phyloP scores from a whole-genome alignment of 306 rosid species.

The Trichosanthes truncata region DNA sequence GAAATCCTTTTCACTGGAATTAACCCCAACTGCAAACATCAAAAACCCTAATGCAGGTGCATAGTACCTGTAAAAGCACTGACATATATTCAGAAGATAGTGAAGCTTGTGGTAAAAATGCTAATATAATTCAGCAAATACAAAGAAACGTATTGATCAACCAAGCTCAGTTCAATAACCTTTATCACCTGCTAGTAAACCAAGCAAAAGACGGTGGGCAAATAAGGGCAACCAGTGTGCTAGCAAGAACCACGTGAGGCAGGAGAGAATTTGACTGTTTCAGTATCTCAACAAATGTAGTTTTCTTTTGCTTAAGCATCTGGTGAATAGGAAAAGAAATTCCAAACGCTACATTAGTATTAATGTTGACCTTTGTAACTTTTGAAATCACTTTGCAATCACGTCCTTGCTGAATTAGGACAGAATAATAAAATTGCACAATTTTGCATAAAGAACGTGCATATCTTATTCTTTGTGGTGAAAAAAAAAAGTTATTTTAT shows the following conservation, averaged over 20 bases:
- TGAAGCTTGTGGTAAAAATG: not conserved
- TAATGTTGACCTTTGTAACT: not conserved
- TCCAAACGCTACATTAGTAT: not conserved
- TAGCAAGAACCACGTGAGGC: constrained; percentile 74
- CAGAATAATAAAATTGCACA: not conserved
- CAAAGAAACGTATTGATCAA: not conserved
- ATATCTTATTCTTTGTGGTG: not conserved
- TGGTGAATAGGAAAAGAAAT: constrained; percentile 12
- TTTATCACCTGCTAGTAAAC: constrained; percentile 80
- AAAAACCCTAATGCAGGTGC: constrained; percentile 95
- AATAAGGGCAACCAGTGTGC: constrained; percentile 64
- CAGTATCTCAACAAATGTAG: constrained; percentile 41
- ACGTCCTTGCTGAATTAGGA: not conserved
- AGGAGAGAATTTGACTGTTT: constrained; percentile 65
- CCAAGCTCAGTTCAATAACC: constrained; percentile 7
- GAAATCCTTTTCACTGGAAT: constrained; percentile 83
- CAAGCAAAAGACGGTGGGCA: constrained; percentile 89
- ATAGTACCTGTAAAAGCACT: constrained; percentile 51
- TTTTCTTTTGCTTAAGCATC: constrained; percentile 25
- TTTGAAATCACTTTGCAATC: not conserved
- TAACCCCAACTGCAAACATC: constrained; percentile 98
- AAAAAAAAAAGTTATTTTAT: not conserved
- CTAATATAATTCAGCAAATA: constrained; percentile 12
- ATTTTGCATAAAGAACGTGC: not conserved
- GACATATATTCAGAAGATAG: constrained; percentile 1